Conservation (phyloP, 495 filamentous ascomycete genomes). For the Staphylotrichum longicolle region DNA sequence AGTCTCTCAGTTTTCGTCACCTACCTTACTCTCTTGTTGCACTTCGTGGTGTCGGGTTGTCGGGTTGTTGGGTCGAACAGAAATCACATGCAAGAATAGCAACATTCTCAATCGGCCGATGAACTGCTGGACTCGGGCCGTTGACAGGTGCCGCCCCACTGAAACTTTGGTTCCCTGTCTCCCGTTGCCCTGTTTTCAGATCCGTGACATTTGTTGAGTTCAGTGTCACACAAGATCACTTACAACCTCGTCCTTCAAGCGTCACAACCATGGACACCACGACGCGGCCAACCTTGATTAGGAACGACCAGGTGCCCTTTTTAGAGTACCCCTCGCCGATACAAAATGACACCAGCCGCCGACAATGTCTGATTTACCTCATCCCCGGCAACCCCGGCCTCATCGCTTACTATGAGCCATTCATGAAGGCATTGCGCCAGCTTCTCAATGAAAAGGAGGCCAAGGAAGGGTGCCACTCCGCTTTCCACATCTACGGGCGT, state of each 20-base stretch:
- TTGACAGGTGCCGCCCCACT: slow-evolving; percentile 7
- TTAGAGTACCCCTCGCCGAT: slow-evolving; percentile 21
- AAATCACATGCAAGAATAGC: too few relatives aligned
- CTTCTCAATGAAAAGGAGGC: slow-evolving; percentile 35
- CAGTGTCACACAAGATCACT: neutral
- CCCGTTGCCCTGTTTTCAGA: slow-evolving; percentile 7
- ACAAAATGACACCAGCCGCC: slow-evolving; percentile 7
- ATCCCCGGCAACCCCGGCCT: slow-evolving; percentile 87
- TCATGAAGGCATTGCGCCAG: slow-evolving; percentile 50
- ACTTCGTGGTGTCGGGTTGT: too few relatives aligned
- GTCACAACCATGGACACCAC: slow-evolving; percentile 1
- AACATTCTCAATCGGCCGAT: neutral
- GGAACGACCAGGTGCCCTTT: slow-evolving; percentile 11
- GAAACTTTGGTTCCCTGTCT: neutral
- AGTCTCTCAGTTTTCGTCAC: too few relatives aligned
- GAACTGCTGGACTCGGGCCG: neutral
- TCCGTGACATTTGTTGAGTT: neutral
- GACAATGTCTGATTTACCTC: slow-evolving; percentile 54
- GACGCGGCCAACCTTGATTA: neutral
- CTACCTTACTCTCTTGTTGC: too few relatives aligned
- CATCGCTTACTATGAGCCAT: slow-evolving; percentile 74
- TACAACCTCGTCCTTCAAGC: neutral
- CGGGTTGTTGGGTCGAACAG: too few relatives aligned
- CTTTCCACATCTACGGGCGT: slow-evolving; percentile 63
- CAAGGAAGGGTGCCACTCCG: neutral